Evolutionary conservation across 192 early-diverging fungal species (phyloP), one percentile per base, ranked within the genome.

Genomic region (Thamnidium elegans): DNA sequence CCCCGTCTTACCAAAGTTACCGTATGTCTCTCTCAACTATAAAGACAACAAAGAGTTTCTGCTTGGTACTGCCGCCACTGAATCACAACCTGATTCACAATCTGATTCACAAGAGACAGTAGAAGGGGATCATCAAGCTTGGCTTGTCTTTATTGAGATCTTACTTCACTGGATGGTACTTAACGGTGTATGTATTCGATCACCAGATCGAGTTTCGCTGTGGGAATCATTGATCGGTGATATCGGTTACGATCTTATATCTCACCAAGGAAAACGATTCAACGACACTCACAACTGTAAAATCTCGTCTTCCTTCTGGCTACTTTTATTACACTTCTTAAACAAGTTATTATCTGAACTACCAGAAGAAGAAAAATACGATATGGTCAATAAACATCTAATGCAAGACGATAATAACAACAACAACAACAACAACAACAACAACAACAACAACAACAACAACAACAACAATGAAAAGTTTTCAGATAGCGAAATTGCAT

Each of bases 161-260:
- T 50, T 85, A n/a, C 34, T 85, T 17, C 62, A 76, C 8, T 85
- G 83, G 83, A 76, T 85, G 77, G 73, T 68, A 3, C 36, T 77
- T 3, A 76, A 70, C 7, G 65, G 67, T 7, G n/a, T 72, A 1
- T 61, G 65, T 44, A 39, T 63, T 3, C 68, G 62, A 56, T 20
- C 26, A 20, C 5, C n/a, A 20, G 7, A 39, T 0, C 30, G 3
- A 11, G 20, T 17, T 1, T 52, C 36, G 17, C 20, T 52, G 13
- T 72, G 70, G 70, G 70, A 72, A 50, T 17, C 36, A 14, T n/a
- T 72, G 14, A 15, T 72, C 30, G 62, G 70, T 2, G 45, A 47
- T 3, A 63, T 66, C 7, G 39, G 3, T 13, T 45, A 53, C 23
- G 52, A 65, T 32, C 36, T 59, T 20, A 17, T 17, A 8, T 20